A percentile compares a stretch with the other conserved stretches of the same genome.
Conservation (phyloP, 441 rosid genomes). For the Cnidoscolus chayamansa region DNA sequence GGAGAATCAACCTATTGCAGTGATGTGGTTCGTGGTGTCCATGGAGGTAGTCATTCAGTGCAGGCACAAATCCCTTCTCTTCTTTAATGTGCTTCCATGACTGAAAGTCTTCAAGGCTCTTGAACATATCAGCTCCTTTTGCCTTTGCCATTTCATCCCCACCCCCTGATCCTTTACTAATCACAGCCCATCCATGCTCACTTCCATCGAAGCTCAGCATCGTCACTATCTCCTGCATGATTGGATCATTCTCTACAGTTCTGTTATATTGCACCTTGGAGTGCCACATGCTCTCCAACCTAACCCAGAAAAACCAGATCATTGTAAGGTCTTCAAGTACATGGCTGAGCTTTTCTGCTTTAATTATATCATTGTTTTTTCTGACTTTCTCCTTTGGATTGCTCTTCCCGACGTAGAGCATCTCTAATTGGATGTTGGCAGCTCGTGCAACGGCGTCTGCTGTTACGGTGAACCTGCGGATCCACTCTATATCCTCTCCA, state of each 20-base stretch:
- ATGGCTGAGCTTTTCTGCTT: constrained; percentile 44
- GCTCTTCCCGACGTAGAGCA: constrained; percentile 80
- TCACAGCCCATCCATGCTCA: constrained; percentile 68
- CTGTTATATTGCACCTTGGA: constrained; percentile 51
- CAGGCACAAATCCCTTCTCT: constrained; percentile 43
- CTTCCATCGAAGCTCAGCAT: constrained; percentile 65
- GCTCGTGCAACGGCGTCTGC: constrained; percentile 42
- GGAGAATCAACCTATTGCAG: constrained; percentile 61
- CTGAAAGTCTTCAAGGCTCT: constrained; percentile 34
- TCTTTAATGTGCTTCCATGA: constrained; percentile 37
- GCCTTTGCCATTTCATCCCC: constrained; percentile 40
- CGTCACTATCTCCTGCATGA: constrained; percentile 55
- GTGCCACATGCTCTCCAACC: constrained; percentile 79
- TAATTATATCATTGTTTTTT: constrained; percentile 37
- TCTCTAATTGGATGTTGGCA: constrained; percentile 44
- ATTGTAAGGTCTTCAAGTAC: constrained; percentile 37
- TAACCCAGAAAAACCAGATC: constrained; percentile 74
- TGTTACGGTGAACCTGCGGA: constrained; percentile 41
- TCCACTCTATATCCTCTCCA: constrained; percentile 80
- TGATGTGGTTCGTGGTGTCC: constrained; percentile 51
- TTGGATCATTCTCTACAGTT: constrained; percentile 41
- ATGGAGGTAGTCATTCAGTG: constrained; percentile 45
- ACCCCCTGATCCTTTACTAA: constrained; percentile 36
- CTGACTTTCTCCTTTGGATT: constrained; percentile 53
- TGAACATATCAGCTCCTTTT: constrained; percentile 43